Percentiles rank a stretch among this genome's conserved stretches.
These are phyloP conservation scores for Claviceps paspali DNA, from an alignment of 2,329 filamentous ascomycete species.

Conservation along the genomic window DNA sequence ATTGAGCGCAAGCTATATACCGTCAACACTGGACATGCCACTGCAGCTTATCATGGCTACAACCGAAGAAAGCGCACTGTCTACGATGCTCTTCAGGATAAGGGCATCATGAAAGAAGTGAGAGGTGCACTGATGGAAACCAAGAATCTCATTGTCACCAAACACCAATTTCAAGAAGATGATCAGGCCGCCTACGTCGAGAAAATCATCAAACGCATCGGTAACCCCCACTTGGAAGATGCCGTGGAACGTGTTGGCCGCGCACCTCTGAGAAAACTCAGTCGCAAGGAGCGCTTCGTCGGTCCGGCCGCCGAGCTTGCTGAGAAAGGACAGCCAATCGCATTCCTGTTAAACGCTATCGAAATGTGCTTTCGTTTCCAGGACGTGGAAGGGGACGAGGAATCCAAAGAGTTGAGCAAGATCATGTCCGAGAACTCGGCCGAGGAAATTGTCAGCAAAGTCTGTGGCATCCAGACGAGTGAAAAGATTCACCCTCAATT, in stretches of 20 bases:
- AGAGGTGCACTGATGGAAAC: conserved; percentile 73
- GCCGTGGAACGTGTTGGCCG: conserved; percentile 89
- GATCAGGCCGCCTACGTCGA: conserved; percentile 80
- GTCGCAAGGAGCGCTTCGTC: conserved; percentile 90
- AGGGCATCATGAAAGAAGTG: conserved; percentile 66
- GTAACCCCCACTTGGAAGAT: conserved; percentile 86
- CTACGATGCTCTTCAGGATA: conserved; percentile 73
- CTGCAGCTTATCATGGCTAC: conserved; percentile 90
- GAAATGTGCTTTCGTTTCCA: conserved; percentile 95
- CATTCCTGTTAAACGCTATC: conserved; percentile 62
- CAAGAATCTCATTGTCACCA: conserved; percentile 67
- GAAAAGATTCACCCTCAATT: conserved; percentile 70
- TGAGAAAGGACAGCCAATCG: conserved; percentile 58
- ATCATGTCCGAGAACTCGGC: conserved; percentile 63
- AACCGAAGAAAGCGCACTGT: conserved; percentile 74
- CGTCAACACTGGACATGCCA: conserved; percentile 95
- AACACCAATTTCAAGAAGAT: conserved; percentile 61
- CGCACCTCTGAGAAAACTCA: conserved; percentile 84
- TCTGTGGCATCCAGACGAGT: conserved; percentile 62
- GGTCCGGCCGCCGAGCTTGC: conserved; percentile 81
- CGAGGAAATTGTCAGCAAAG: conserved; percentile 60
- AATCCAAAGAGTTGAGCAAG: conserved; percentile 72
- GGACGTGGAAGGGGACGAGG: conserved; percentile 80
- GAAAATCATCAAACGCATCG: conserved; percentile 84
- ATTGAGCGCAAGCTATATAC: conserved; percentile 99